Percentiles rank a stretch among this genome's conserved stretches.
Evolutionary conservation across 2,329 filamentous ascomycete species (phyloP).

Genomic region (Diaporthe australafricana): DNA sequence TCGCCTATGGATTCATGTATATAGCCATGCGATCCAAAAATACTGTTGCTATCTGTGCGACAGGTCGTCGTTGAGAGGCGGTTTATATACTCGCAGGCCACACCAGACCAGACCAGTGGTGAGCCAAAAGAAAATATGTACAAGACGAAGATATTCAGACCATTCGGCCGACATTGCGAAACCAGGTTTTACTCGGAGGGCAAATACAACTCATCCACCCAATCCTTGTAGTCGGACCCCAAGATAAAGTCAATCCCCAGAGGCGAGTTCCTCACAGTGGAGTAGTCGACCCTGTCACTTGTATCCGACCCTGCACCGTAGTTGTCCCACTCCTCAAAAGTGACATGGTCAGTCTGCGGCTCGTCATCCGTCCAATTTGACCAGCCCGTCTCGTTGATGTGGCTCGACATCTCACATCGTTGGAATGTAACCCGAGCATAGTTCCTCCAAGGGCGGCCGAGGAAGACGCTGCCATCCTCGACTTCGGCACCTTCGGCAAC

Average conservation of each 20-base stretch:
- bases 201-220: slow-evolving; percentile 22
- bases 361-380: slow-evolving; percentile 55
- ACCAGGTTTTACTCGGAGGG: neutral
- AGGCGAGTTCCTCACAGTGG: slow-evolving; percentile 47
- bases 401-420: slow-evolving; percentile 54
- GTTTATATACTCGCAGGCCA: neutral
- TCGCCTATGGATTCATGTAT: too few relatives aligned
- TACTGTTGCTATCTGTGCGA: too few relatives aligned
- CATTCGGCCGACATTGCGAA: neutral
- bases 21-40: too few relatives aligned
- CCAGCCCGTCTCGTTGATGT: slow-evolving; percentile 65
- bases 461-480: slow-evolving; percentile 56
- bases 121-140: slow-evolving; percentile 17
- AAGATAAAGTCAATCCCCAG: slow-evolving; percentile 48
- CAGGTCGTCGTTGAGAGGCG: neutral
- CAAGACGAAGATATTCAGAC: neutral
- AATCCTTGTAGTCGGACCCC: slow-evolving; percentile 9
- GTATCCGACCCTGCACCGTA: slow-evolving; percentile 61
- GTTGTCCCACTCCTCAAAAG: slow-evolving; percentile 65
- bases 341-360: slow-evolving; percentile 61
- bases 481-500: slow-evolving; percentile 51
- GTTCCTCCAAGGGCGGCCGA: slow-evolving; percentile 64
- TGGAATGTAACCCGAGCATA: slow-evolving; percentile 63
- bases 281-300: slow-evolving; percentile 58
- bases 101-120: neutral